Base-by-base conservation (phyloP, 2,329 filamentous ascomycete genomes). In the Alternaria sp. region DNA sequence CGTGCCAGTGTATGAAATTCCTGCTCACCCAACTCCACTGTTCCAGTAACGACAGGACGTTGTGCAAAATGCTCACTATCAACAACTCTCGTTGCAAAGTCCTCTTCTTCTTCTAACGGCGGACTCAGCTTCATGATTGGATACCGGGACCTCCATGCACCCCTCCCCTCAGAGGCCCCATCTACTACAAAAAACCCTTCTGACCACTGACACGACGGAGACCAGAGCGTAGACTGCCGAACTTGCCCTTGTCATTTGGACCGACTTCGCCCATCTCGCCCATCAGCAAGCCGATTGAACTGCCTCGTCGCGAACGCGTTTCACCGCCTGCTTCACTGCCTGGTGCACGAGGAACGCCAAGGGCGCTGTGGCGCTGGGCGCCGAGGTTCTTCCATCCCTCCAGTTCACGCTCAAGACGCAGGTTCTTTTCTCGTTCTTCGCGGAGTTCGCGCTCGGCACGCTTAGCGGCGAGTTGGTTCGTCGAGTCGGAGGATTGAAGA, bases 371-470 rank as follows among this genome's bases (percentile, higher is more conserved):
- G 7, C 77, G 88, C 72, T 94, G 91, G 63, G 87, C 82, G 34
- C 91, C 84, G 28, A 94, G 80, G 16, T 82, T 83, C 76, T 94
- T 96, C 87, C 90, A 92, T 3, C 88, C 89, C 68, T 96, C 93
- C 8, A 97, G 79, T 79, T 98, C 94, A 48, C 93, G 88, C 80
- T 97, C 94, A n/a, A 98, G 83, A 32, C 90, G 86, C 28, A 94
- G 81, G 1, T 84, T 85, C 79, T 91, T 94, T 80, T 98, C 95
- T 63, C 87, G 88, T 79, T 97, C 94, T 78, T 97, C 93, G 7
- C 93, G 87, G 16, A 97, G 85, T 73, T 98, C 94, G 43, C 94
- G 88, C 78, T 99, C 94, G 16, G 93, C 93, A 43, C 94, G 89
- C 57, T 94, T 91, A 26, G 92, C 90, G 26, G 89, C 86, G 42